Evolutionary conservation across 106 monocot genomes (phyloP).

Genomic region (Cymbidium sinense): DNA sequence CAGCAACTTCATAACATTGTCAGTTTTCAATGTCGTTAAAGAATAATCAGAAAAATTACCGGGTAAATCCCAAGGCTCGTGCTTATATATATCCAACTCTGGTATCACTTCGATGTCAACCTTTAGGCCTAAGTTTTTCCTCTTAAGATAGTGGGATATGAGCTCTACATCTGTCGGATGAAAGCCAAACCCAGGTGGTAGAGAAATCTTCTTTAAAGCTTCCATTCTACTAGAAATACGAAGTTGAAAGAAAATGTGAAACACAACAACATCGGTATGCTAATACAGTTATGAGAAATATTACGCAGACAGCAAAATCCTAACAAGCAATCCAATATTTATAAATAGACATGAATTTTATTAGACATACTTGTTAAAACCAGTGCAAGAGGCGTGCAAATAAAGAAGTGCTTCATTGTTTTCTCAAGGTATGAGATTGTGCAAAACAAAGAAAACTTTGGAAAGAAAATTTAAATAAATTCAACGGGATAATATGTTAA

Average conservation of each 20-base stretch:
- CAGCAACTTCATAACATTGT: not conserved
- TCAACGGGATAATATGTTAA: too few relatives aligned
- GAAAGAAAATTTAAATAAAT: too few relatives aligned
- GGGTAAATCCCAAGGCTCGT: constrained; percentile 87
- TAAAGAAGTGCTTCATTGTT: not conserved
- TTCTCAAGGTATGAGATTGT: not conserved
- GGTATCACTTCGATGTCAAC: constrained; percentile 60
- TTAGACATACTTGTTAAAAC: not conserved
- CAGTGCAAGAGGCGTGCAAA: not conserved
- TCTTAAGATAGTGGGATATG: constrained; percentile 69
- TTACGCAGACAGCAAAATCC: not conserved
- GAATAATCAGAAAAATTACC: constrained; percentile 27
- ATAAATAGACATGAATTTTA: not conserved
- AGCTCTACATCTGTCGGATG: constrained; percentile 79
- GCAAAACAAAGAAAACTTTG: too few relatives aligned
- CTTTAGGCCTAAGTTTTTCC: constrained; percentile 42
- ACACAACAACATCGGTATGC: not conserved
- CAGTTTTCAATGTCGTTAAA: not conserved
- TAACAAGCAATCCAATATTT: too few relatives aligned
- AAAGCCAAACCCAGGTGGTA: constrained; percentile 73
- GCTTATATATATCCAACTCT: constrained; percentile 76
- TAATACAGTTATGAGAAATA: not conserved
- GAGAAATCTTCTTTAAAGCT: constrained; percentile 3
- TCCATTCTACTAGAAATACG: constrained; percentile 30
- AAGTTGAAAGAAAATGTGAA: not conserved